Percentiles rank a stretch among this genome's conserved stretches.
These are phyloP conservation scores for Aphanocladium album DNA, from an alignment of 2,329 filamentous ascomycete genomes.

Conservation along the genomic window DNA sequence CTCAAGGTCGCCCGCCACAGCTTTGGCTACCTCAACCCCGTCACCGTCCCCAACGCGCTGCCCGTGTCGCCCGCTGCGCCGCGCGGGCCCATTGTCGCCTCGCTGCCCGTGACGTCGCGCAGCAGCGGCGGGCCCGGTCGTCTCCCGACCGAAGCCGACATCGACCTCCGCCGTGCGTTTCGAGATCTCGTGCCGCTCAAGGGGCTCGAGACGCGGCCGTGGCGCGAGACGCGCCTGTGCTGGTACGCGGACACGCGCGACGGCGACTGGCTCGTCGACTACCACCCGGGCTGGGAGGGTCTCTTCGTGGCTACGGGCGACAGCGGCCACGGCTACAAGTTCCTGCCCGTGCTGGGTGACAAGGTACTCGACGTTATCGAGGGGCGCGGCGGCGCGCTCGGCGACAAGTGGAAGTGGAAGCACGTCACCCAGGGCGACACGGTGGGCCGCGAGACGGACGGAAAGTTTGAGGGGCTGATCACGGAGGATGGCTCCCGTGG, in stretches of 20 bases:
- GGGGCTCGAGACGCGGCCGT: conserved; percentile 53
- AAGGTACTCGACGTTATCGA: conserved; percentile 54
- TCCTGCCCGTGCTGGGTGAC: conserved; percentile 60
- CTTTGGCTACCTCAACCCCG: conserved; percentile 60
- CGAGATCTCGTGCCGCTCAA: conserved; percentile 54
- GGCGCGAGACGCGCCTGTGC: conserved; percentile 59
- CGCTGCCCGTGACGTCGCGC: conserved; percentile 31
- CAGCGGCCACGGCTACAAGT: conserved; percentile 65
- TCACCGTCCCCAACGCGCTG: conserved; percentile 29
- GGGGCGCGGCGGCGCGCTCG: conserved; percentile 45
- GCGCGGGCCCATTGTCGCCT: conserved; percentile 28
- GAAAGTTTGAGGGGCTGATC: conserved; percentile 34
- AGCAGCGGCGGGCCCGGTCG: conserved; percentile 37
- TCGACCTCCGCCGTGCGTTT: conserved; percentile 57
- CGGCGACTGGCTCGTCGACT: conserved; percentile 66
- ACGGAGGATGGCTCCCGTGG: conserved; percentile 52
- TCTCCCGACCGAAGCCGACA: conserved; percentile 56
- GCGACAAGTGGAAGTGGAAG: conserved; percentile 60
- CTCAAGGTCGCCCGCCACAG: conserved; percentile 67
- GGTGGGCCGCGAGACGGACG: conserved; percentile 28
- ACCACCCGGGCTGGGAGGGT: conserved; percentile 56
- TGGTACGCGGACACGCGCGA: conserved; percentile 73
- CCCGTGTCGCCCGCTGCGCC: conserved; percentile 24
- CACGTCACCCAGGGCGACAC: conserved; percentile 37
- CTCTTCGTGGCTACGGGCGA: conserved; percentile 60